These are phyloP conservation scores for Trichosporon coremiiforme DNA, from an alignment of 1,284 basidiomycete species.

Conservation along the genomic window DNA sequence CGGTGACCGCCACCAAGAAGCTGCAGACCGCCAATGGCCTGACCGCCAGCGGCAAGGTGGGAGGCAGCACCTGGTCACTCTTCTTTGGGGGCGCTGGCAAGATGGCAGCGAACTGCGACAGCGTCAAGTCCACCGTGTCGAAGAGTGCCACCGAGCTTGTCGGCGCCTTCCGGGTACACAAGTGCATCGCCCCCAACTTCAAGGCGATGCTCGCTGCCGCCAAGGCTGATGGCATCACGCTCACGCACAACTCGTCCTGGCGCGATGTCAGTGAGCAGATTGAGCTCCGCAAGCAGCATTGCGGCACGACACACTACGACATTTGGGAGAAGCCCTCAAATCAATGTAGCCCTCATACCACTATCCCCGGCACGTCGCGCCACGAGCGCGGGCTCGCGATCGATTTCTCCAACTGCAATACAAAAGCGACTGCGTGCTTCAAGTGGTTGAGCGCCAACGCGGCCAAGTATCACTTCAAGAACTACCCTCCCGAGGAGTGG, in stretches of 20 bases:
- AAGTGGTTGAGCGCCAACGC: conserved; percentile 17
- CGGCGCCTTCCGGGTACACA: conserved; percentile 21
- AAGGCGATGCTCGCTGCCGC: conserved; percentile 19
- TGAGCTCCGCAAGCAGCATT: conserved; percentile 19
- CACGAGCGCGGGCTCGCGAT: conserved; percentile 27
- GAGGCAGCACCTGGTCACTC: conserved; percentile 11
- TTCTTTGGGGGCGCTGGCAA: conserved; percentile 17
- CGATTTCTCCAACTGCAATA: conserved; percentile 16
- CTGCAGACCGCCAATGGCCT: neutral
- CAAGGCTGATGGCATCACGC: conserved; percentile 1
- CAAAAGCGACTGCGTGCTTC: neutral
- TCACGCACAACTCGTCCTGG: conserved; percentile 19
- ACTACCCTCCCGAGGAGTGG: conserved; percentile 16
- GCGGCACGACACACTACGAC: conserved; percentile 19
- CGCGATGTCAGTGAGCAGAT: conserved; percentile 19
- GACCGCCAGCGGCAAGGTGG: neutral
- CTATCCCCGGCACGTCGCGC: conserved; percentile 18
- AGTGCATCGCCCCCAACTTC: conserved; percentile 7
- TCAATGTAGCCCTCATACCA: conserved; percentile 10
- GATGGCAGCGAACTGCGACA: conserved; percentile 8
- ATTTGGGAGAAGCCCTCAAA: conserved; percentile 21
- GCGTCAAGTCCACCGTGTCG: conserved; percentile 39
- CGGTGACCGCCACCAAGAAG: neutral
- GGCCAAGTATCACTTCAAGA: conserved; percentile 18
- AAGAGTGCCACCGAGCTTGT: conserved; percentile 63